Percentiles rank a stretch among this genome's conserved stretches.
Evolutionary conservation across 73 alveolate genomes (phyloP).

Genomic region (Uronychia binucleata): DNA sequence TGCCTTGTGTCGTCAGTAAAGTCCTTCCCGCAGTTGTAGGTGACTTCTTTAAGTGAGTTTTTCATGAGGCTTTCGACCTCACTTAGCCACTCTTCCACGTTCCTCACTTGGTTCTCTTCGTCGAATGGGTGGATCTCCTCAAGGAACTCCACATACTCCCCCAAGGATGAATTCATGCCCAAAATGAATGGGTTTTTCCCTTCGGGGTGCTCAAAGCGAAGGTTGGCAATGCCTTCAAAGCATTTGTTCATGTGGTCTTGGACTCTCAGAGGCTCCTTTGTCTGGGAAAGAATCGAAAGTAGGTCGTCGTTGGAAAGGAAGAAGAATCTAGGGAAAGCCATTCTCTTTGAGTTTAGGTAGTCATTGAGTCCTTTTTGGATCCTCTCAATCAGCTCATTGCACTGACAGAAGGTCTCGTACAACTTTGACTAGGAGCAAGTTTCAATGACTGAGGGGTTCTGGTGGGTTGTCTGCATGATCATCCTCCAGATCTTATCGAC

Average conservation of each 20-base stretch:
- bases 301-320: constrained; percentile 86
- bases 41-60: constrained; percentile 38
- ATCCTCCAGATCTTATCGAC: constrained; percentile 95
- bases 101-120: constrained; percentile 70
- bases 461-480: constrained; percentile 81
- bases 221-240: constrained; percentile 81
- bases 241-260: constrained; percentile 81
- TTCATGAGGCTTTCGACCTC: constrained; percentile 69
- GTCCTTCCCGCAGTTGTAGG: constrained; percentile 25
- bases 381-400: constrained; percentile 80
- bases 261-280: constrained; percentile 84
- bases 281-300: constrained; percentile 71
- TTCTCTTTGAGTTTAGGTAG: constrained; percentile 83
- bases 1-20: constrained; percentile 24
- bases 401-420: constrained; percentile 80
- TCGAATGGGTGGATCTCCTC: constrained; percentile 72
- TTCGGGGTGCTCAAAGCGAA: constrained; percentile 60
- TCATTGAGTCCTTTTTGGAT: constrained; percentile 83
- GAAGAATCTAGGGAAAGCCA: constrained; percentile 91
- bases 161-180: constrained; percentile 72
- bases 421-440: constrained; percentile 84
- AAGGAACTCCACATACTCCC: constrained; percentile 81
- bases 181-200: constrained; percentile 1
- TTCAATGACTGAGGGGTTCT: constrained; percentile 87
- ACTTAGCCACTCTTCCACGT: constrained; percentile 67